These are phyloP conservation scores for Moricandia moricandioides DNA, from an alignment of 345 rosid genomes.

Conservation along the genomic window DNA sequence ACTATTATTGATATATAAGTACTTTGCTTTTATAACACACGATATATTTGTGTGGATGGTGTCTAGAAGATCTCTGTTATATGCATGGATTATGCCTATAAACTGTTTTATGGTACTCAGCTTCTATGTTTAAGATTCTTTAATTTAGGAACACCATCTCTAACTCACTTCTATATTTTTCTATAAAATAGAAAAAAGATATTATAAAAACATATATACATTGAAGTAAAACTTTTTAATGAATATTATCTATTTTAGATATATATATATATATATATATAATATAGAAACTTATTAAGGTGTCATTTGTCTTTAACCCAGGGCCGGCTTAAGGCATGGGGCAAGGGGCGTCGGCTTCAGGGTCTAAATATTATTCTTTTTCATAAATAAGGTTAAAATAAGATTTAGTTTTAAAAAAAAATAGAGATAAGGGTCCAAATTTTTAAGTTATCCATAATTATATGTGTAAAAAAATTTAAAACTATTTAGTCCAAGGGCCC, in stretches of 20 bases:
- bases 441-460: too few relatives aligned
- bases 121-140: neutral
- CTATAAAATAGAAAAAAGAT: neutral
- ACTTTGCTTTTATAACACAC: neutral
- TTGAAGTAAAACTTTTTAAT: neutral
- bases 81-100: neutral
- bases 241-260: neutral
- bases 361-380: too few relatives aligned
- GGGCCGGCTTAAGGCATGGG: too few relatives aligned
- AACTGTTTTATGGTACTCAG: neutral
- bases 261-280: too few relatives aligned
- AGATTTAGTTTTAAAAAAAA: too few relatives aligned
- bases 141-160: neutral
- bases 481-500: too few relatives aligned
- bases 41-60: constrained; percentile 1
- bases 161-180: neutral
- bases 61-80: neutral
- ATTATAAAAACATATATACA: neutral
- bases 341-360: too few relatives aligned
- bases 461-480: too few relatives aligned
- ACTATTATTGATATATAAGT: constrained; percentile 2
- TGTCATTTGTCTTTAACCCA: neutral
- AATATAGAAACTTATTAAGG: too few relatives aligned
- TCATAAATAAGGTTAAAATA: too few relatives aligned
- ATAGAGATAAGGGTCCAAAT: too few relatives aligned